Evolutionary conservation across 768 basidiomycete species (phyloP).

Genomic region (Auricularia cornea): DNA sequence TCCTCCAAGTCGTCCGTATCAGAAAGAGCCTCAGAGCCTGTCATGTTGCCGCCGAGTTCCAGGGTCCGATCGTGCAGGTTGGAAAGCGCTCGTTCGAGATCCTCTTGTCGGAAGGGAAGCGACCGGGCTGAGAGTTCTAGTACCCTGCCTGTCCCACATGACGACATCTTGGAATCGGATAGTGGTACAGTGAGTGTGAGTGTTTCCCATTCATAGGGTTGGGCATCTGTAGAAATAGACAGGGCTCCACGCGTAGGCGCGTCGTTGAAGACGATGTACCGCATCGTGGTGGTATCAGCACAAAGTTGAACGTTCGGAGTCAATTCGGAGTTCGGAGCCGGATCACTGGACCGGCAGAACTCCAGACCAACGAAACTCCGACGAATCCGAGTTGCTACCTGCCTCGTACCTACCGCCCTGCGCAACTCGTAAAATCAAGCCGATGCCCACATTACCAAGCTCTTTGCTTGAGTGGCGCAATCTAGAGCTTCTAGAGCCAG

Average conservation of each 20-base stretch:
- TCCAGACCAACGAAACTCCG: too few relatives aligned
- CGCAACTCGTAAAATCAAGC: too few relatives aligned
- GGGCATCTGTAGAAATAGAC: neutral
- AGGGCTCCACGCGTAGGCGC: neutral
- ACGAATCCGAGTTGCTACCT: too few relatives aligned
- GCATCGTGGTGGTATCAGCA: neutral
- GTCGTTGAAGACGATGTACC: neutral
- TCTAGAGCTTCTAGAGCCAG: too few relatives aligned
- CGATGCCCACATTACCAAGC: too few relatives aligned
- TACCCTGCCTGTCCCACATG: neutral
- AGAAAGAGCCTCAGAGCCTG: neutral
- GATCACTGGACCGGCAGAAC: too few relatives aligned
- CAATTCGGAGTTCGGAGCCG: too few relatives aligned
- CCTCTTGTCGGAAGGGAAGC: neutral
- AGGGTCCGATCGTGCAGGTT: neutral
- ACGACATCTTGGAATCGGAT: neutral
- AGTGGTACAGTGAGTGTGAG: neutral
- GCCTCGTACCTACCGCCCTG: too few relatives aligned
- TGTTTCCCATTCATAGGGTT: neutral
- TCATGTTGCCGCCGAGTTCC: neutral
- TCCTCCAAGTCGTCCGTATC: too few relatives aligned
- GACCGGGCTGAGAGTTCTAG: neutral
- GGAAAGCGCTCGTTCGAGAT: neutral
- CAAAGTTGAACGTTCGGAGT: too few relatives aligned
- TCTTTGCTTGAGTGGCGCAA: too few relatives aligned